Evolutionary conservation across 2,329 filamentous ascomycete genomes (phyloP).

Genomic region (Cladophialophora psammophila): DNA sequence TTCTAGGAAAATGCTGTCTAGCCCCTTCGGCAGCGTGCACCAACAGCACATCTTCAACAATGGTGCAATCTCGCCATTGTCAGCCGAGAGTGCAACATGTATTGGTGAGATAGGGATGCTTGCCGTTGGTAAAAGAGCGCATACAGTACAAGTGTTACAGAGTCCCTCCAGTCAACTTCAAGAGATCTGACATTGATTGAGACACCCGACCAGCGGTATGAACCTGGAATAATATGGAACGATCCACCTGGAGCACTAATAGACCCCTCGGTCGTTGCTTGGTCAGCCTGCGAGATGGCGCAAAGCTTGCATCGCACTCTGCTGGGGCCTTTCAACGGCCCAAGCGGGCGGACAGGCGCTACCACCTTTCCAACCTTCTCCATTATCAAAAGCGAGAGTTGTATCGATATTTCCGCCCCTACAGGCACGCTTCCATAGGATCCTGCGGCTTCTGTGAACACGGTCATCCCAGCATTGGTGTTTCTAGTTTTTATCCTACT

Average conservation of each 20-base stretch:
- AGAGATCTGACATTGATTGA: not conserved
- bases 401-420: not conserved
- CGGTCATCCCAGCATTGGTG: not conserved
- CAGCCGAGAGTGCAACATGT: not conserved
- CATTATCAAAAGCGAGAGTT: not conserved
- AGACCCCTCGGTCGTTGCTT: not conserved
- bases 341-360: not conserved
- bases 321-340: not conserved
- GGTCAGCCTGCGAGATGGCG: not conserved
- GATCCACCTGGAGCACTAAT: not conserved
- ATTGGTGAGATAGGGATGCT: not conserved
- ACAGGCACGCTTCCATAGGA: not conserved
- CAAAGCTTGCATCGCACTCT: not conserved
- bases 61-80: not conserved
- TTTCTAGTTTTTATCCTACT: not conserved
- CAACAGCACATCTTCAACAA: not conserved
- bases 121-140: not conserved
- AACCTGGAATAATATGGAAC: not conserved
- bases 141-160: not conserved
- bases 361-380: not conserved
- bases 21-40: not conserved
- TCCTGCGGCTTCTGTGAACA: not conserved
- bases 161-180: not conserved
- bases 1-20: not conserved
- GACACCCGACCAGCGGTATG: not conserved